phyloP scores from a whole-genome alignment of 495 filamentous ascomycete genomes.

The Lindgomyces ingoldianus region DNA sequence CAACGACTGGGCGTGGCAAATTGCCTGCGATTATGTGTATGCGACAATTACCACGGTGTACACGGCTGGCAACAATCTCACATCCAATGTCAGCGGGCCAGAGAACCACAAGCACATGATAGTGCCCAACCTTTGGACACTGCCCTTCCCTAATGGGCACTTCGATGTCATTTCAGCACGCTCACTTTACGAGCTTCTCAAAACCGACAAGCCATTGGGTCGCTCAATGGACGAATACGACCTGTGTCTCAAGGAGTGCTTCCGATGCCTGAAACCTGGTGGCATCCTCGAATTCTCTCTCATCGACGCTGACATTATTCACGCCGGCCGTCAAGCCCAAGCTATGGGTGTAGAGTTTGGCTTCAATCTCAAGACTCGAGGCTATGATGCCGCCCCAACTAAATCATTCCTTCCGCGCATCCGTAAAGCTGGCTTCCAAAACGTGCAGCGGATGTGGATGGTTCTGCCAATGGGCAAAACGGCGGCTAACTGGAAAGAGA shows the following conservation, averaged over 20 bases:
- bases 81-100: conserved; percentile 71
- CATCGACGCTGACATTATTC: conserved; percentile 85
- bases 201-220: conserved; percentile 50
- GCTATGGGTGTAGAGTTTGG: conserved; percentile 87
- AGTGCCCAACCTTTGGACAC: conserved; percentile 69
- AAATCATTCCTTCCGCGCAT: conserved; percentile 75
- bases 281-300: conserved; percentile 89
- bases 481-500: conserved; percentile 55
- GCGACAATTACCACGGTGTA: conserved; percentile 84
- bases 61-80: conserved; percentile 51
- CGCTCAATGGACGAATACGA: conserved; percentile 76
- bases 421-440: conserved; percentile 69
- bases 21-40: conserved; percentile 78
- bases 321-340: conserved; percentile 71
- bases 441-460: conserved; percentile 84
- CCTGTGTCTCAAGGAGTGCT: conserved; percentile 77
- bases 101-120: conserved; percentile 80
- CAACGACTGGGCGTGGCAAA: conserved; percentile 95
- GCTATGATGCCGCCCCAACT: conserved; percentile 84
- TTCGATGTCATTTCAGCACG: conserved; percentile 93
- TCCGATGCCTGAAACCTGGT: conserved; percentile 87
- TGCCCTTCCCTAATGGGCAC: conserved; percentile 84
- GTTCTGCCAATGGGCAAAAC: conserved; percentile 82
- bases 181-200: conserved; percentile 79
- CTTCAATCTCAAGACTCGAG: conserved; percentile 80